Percentiles rank a stretch among this genome's conserved stretches.
These are phyloP conservation scores for Artemisia tridentata DNA, from an alignment of 129 eudicot genomes.

Conservation along the genomic window DNA sequence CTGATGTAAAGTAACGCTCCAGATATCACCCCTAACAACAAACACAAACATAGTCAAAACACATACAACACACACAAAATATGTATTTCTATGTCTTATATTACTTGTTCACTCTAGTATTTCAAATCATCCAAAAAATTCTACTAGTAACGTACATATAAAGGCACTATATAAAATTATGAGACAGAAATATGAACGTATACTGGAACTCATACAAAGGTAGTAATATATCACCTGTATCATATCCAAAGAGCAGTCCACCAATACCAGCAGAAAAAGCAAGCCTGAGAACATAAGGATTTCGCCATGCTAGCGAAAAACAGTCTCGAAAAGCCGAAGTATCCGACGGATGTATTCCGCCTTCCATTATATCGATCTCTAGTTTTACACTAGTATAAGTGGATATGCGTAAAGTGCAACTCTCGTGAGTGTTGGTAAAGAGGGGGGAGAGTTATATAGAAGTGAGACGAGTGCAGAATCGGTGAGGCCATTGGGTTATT, in stretches of 20 bases:
- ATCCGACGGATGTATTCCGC: conserved; percentile 50
- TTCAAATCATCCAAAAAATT: too few relatives aligned
- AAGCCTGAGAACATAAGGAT: conserved; percentile 65
- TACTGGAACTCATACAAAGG: neutral
- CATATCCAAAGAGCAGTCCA: conserved; percentile 78
- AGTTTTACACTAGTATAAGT: neutral
- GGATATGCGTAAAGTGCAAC: too few relatives aligned
- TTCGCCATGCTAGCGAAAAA: conserved; percentile 54
- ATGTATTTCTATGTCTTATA: neutral
- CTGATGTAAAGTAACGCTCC: conserved; percentile 67
- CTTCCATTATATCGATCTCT: conserved; percentile 40
- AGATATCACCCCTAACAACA: conserved; percentile 57
- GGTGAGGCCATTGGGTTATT: conserved; percentile 25
- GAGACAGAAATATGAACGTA: too few relatives aligned
- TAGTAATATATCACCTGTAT: conserved; percentile 44
- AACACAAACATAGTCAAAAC: neutral
- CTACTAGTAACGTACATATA: neutral
- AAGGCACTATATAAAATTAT: neutral
- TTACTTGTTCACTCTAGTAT: too few relatives aligned
- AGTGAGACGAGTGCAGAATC: conserved; percentile 23
- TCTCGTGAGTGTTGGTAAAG: neutral
- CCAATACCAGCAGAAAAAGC: conserved; percentile 87
- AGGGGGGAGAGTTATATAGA: neutral
- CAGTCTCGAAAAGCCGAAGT: conserved; percentile 58
- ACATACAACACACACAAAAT: neutral